These are phyloP conservation scores for Cladosporium sp. DNA, from an alignment of 2,329 filamentous ascomycete genomes.

Conservation along the genomic window DNA sequence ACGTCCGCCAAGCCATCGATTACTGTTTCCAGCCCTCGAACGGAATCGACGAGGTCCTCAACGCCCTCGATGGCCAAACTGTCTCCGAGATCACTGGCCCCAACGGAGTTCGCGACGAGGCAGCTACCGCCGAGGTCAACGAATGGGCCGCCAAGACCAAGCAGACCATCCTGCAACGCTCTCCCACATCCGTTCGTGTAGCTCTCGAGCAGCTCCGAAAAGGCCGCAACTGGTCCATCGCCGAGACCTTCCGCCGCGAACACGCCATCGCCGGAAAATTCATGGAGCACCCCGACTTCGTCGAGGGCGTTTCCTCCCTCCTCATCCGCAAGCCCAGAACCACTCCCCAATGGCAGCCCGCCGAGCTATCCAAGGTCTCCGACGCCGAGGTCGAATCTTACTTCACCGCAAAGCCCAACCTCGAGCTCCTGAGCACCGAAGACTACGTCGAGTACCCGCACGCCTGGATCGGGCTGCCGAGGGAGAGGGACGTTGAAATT, in stretches of 20 bases:
- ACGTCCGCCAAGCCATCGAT: conserved; percentile 76
- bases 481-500: conserved; percentile 57
- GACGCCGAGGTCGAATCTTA: conserved; percentile 60
- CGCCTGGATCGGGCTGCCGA: conserved; percentile 64
- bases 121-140: conserved; percentile 44
- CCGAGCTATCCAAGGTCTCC: conserved; percentile 62
- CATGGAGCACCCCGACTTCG: conserved; percentile 89
- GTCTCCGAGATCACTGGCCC: conserved; percentile 33
- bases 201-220: conserved; percentile 76
- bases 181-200: conserved; percentile 82
- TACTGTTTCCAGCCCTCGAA: conserved; percentile 46
- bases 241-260: conserved; percentile 79
- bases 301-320: conserved; percentile 79
- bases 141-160: conserved; percentile 77
- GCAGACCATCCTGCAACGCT: conserved; percentile 68
- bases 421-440: conserved; percentile 56
- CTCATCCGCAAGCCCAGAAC: conserved; percentile 65
- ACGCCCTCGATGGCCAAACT: conserved; percentile 51
- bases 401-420: conserved; percentile 52
- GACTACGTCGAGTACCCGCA: conserved; percentile 69
- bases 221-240: conserved; percentile 71
- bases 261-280: conserved; percentile 79
- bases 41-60: conserved; percentile 66
- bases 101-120: conserved; percentile 4
- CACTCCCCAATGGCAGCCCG: conserved; percentile 71